Base-by-base conservation (phyloP, 768 basidiomycete genomes). In the Boletales sp. region DNA sequence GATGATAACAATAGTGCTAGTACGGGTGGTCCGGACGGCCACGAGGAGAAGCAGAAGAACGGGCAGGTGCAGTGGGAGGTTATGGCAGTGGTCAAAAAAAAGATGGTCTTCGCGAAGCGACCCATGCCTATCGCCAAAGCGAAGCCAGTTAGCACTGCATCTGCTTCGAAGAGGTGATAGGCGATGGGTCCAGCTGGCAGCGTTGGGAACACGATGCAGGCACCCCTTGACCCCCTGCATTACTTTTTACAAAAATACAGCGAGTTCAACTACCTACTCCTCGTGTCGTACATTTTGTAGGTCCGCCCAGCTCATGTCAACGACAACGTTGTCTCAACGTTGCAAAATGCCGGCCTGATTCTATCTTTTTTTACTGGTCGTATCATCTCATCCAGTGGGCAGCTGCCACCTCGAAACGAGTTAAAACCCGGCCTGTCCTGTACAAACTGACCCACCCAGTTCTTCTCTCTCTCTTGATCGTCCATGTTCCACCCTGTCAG, bases 21-120 rank as follows among this genome's bases (percentile, higher is more conserved):
- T 28, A 28, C 25, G 3, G 25, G 25, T 28, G 25, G 5, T 28
- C 25, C 25, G 5, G 6, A 28, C 25, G 25, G 25, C 25, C 25
- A 28, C 25, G 25, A 28, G 25, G 25, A 28, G 25, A 28, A 28
- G n/a, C 30, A 36, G 15, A 50, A 31, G 41, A 33, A 43, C 30
- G 34, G 40, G 43, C 36, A 53, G 30, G 53, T 69, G 33, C 71
- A 66, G 39, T 91, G 87, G 83, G 74, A 81, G 39, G 72, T 88
- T 25, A 66, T 80, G 10, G 86, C 86, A 3, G 68, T 93, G 41
- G 83, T 93, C 38, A 90, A 82, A 69, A 80, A 82, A 54, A 94
- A 94, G 63, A 81, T 94, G 28, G 75, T 90, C 13, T 94, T 94
- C 62, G 78, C 86, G 35, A 92, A 88, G 62, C 72, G 90, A 38